Evolutionary conservation across 805 yeast species (phyloP).

Genomic region (Wickerhamiella cacticola): DNA sequence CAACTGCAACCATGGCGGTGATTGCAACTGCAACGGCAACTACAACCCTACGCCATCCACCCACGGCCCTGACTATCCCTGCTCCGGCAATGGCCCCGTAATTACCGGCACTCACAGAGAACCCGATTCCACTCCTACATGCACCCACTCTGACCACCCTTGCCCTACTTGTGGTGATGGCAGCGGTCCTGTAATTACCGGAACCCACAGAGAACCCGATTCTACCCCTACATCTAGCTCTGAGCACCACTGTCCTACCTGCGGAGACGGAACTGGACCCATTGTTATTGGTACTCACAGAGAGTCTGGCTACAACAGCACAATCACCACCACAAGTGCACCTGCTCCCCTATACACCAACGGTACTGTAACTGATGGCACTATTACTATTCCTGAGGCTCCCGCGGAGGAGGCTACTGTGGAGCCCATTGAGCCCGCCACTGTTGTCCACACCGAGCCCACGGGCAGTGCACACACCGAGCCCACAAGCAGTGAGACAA

Average conservation of each 20-base stretch:
- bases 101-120: neutral
- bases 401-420: too few relatives aligned
- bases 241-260: neutral
- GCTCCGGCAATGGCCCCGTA: constrained; percentile 1
- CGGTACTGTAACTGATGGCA: neutral
- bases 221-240: neutral
- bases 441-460: too few relatives aligned
- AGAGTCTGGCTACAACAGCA: neutral
- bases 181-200: neutral
- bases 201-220: neutral
- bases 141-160: too few relatives aligned
- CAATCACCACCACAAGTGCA: neutral
- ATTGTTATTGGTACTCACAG: neutral
- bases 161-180: neutral
- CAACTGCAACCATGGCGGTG: neutral
- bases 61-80: neutral
- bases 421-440: too few relatives aligned
- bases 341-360: neutral
- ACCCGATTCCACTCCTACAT: neutral
- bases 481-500: too few relatives aligned
- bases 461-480: too few relatives aligned
- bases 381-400: neutral
- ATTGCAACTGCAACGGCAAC: neutral
- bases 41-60: neutral
- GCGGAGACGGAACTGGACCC: neutral